These are phyloP conservation scores for Periconia sp. DNA, from an alignment of 2,329 filamentous ascomycete species.

Conservation along the genomic window DNA sequence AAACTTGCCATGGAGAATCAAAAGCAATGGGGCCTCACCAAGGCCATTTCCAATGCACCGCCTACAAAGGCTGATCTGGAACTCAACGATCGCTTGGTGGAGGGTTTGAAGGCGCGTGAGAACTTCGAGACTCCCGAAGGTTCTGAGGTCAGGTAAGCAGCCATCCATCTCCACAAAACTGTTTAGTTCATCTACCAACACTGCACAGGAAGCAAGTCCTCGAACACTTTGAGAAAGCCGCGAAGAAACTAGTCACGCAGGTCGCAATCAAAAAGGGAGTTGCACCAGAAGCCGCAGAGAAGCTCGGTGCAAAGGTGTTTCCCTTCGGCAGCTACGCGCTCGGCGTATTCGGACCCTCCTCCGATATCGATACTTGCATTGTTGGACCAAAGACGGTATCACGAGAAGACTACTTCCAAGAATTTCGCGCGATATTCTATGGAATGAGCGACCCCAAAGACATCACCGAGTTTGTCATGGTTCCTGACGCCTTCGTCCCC, in stretches of 20 bases:
- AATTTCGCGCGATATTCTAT: conserved; percentile 79
- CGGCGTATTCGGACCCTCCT: conserved; percentile 92
- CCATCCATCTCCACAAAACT: neutral
- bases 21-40: conserved; percentile 70
- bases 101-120: conserved; percentile 84
- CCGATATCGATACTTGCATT: conserved; percentile 96
- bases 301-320: conserved; percentile 88
- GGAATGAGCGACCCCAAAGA: conserved; percentile 75
- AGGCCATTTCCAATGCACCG: conserved; percentile 74
- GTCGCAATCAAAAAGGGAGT: conserved; percentile 75
- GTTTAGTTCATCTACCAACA: conserved; percentile 14
- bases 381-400: conserved; percentile 87
- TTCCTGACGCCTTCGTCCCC: conserved; percentile 89
- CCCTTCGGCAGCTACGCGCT: conserved; percentile 95
- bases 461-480: conserved; percentile 80
- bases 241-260: conserved; percentile 81
- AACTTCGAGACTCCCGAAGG: conserved; percentile 86
- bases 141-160: conserved; percentile 72
- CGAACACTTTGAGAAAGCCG: conserved; percentile 73
- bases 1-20: conserved; percentile 34
- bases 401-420: conserved; percentile 87
- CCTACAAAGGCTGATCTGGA: conserved; percentile 77
- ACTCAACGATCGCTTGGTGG: conserved; percentile 75
- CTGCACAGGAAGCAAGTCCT: conserved; percentile 69
- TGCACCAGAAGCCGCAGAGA: conserved; percentile 75